Evolutionary conservation across 2,329 filamentous ascomycete species (phyloP).

Genomic region (Penicillium decumbens): DNA sequence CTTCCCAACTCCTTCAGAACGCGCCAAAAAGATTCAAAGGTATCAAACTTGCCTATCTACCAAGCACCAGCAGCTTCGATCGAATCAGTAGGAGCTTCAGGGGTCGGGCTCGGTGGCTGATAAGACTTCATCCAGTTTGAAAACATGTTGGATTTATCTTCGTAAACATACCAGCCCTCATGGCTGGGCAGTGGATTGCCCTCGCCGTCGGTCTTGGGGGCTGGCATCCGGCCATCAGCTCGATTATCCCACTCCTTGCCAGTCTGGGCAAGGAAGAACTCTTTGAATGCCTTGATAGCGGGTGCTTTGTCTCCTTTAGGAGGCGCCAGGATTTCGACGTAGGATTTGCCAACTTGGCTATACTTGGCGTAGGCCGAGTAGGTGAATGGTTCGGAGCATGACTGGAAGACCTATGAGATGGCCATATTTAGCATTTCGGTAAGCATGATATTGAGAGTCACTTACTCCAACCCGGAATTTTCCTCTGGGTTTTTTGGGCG

Average conservation of each 20-base stretch:
- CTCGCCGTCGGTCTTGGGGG: conserved; percentile 22
- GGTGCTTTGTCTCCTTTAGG: conserved; percentile 28
- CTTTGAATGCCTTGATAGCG: conserved; percentile 51
- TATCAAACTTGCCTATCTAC: too few relatives aligned
- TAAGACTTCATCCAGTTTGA: conserved; percentile 19
- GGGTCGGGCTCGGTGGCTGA: background rate
- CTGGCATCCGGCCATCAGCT: conserved; percentile 12
- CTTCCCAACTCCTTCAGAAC: too few relatives aligned
- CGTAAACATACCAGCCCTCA: conserved; percentile 32
- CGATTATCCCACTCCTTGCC: conserved; percentile 56
- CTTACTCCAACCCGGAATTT: conserved; percentile 58
- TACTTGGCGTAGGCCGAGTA: conserved; percentile 59
- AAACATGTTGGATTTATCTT: conserved; percentile 20
- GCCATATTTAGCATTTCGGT: too few relatives aligned
- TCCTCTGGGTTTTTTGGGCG: conserved; percentile 52
- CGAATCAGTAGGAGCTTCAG: background rate
- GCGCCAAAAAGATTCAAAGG: too few relatives aligned
- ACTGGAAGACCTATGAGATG: conserved; percentile 60
- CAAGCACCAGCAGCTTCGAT: background rate
- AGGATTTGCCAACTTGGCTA: conserved; percentile 29
- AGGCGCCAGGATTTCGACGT: conserved; percentile 33
- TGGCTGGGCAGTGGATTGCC: conserved; percentile 20
- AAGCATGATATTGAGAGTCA: conserved; percentile 2
- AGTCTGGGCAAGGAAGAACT: conserved; percentile 57
- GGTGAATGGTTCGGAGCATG: conserved; percentile 53